These are phyloP conservation scores for Chlorociboria aeruginascens DNA, from an alignment of 495 filamentous ascomycete genomes.

Conservation along the genomic window DNA sequence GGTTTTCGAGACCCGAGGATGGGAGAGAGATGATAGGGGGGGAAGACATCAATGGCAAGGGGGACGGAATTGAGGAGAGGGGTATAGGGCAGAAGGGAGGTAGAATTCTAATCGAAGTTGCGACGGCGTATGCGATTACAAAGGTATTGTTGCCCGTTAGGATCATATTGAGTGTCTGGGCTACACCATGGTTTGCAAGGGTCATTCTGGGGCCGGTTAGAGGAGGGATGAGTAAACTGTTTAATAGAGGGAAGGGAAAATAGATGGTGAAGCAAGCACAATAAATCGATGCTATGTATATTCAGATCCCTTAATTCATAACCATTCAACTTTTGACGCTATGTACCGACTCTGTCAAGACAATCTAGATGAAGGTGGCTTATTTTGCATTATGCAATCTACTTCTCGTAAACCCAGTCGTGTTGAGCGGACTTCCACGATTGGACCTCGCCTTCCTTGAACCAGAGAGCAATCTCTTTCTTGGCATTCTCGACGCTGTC, in stretches of 20 bases:
- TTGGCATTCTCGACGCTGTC: conserved; percentile 96
- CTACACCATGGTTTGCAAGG: conserved; percentile 88
- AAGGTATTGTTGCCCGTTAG: conserved; percentile 72
- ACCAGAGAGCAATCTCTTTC: conserved; percentile 99
- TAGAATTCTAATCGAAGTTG: conserved; percentile 53
- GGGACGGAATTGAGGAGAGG: conserved; percentile 3
- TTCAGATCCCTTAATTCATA: not conserved
- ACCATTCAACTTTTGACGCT: not conserved
- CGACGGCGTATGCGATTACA: conserved; percentile 77
- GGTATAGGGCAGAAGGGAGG: conserved; percentile 27
- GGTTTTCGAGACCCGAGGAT: conserved; percentile 20
- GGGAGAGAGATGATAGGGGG: conserved; percentile 10
- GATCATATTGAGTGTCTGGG: conserved; percentile 68
- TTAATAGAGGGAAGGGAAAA: conserved; percentile 3
- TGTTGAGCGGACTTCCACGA: conserved; percentile 66
- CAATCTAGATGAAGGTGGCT: too few species aligned
- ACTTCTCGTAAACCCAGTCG: conserved; percentile 94
- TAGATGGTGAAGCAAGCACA: not conserved
- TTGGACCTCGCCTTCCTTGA: conserved; percentile 72
- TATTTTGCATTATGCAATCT: not conserved
- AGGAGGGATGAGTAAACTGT: not conserved
- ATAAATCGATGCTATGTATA: not conserved
- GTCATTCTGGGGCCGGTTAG: conserved; percentile 33
- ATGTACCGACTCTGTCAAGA: not conserved
- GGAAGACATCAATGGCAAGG: not conserved